Base-by-base conservation (phyloP, 2,329 filamentous ascomycete species). In the Talaromyces sp. region DNA sequence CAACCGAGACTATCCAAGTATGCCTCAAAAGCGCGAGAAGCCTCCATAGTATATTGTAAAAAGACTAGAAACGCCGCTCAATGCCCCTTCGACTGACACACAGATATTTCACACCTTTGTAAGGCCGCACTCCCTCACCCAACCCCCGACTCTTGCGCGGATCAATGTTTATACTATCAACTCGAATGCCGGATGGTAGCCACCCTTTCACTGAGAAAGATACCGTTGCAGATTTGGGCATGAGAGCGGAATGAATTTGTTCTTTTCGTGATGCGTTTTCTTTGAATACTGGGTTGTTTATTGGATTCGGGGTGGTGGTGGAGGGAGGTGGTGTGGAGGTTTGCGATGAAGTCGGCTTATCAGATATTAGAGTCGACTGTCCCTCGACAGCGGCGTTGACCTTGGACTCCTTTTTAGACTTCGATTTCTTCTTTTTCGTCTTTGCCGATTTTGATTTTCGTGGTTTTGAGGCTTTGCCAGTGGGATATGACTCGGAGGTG, bases 81-180 rank as follows among this genome's bases (percentile, higher is more conserved):
- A 82, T 73, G 0, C 86, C 86, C 66, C 79, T 79, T 63, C 79
- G 77, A 72, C 84, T 86, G 12, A 87, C 84, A 68, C 93, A 97
- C 69, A 99, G 75, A 76, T 99, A 99, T 78, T 99, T 99, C 67
- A 99, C 95, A 1, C 95, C 95, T 79, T 98, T 99, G 77, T 96
- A 98, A 25, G 95, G 95, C 77, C 92, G 96, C 42, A 98, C 87
- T 2, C 90, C 87, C 67, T 96, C 92, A 0, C 92, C 92, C 52
- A 99, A 71, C 0, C 95, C 95, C 63, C 88, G 85, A 75, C 91
- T 96, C 78, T 88, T 92, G 74, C 90, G 88, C n/a, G 86, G 81
- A 73, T 88, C 85, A 14, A 88, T 76, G n/a, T 80, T 79, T 65
- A 88, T 71, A 67, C 82, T 83, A 60, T 88, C 86, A 1, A 88